A percentile compares a stretch with the other conserved stretches of the same genome.
Evolutionary conservation across 1,139 yeast species (phyloP).

Genomic region (Zygosaccharomyces pseudobailii): DNA sequence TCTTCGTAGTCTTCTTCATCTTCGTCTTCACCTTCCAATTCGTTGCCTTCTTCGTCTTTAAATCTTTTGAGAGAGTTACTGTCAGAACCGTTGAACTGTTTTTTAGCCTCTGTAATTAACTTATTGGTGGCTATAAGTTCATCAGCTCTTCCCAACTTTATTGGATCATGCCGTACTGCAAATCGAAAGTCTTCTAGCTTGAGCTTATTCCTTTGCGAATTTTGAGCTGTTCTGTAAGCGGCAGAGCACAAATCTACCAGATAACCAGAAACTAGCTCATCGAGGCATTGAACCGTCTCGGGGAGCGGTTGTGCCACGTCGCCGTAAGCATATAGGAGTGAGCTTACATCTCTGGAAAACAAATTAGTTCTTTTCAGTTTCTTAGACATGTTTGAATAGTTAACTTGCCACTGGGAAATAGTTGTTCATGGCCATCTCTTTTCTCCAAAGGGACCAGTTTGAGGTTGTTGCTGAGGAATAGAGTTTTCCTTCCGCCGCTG

Average conservation of each 20-base stretch:
- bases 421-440: too few species aligned
- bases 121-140: slow-evolving; percentile 72
- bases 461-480: too few species aligned
- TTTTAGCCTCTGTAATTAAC: slow-evolving; percentile 73
- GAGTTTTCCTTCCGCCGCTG: too few species aligned
- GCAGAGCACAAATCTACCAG: slow-evolving; percentile 58
- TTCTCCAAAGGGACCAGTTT: not conserved
- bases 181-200: slow-evolving; percentile 86
- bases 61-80: slow-evolving; percentile 38
- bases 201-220: slow-evolving; percentile 62
- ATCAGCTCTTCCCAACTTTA: slow-evolving; percentile 77
- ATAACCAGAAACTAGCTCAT: slow-evolving; percentile 78
- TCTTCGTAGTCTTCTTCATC: slow-evolving; percentile 25
- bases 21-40: slow-evolving; percentile 35
- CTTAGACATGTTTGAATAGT: slow-evolving; percentile 25
- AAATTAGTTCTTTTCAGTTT: slow-evolving; percentile 40
- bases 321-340: slow-evolving; percentile 78
- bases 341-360: slow-evolving; percentile 64
- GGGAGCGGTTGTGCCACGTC: slow-evolving; percentile 76
- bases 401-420: not conserved
- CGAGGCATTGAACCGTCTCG: slow-evolving; percentile 72
- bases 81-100: slow-evolving; percentile 70
- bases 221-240: slow-evolving; percentile 48
- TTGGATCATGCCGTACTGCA: slow-evolving; percentile 76
- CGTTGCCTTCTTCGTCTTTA: slow-evolving; percentile 33